These are phyloP conservation scores for button mushroom (Agaricus bisporus) DNA, from an alignment of 768 basidiomycete species.

Conservation along the genomic window DNA sequence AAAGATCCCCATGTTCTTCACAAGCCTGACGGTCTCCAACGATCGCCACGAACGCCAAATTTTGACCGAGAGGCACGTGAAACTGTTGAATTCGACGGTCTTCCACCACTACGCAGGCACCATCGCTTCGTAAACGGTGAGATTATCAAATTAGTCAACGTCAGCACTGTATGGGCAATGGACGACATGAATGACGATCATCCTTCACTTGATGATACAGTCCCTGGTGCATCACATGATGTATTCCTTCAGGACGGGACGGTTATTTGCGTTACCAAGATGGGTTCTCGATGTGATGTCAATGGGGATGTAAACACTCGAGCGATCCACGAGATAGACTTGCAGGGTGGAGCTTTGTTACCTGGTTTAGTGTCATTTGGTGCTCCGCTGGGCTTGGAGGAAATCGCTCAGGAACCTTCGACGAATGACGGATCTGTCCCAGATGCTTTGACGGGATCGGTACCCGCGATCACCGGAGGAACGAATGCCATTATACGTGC, in stretches of 20 bases:
- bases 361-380: slow-evolving; percentile 66
- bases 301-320: neutral
- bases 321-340: slow-evolving; percentile 33
- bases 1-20: slow-evolving; percentile 23
- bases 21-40: slow-evolving; percentile 47
- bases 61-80: slow-evolving; percentile 56
- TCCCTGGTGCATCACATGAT: slow-evolving; percentile 13
- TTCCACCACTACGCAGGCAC: slow-evolving; percentile 53
- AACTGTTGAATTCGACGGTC: slow-evolving; percentile 55
- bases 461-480: slow-evolving; percentile 38
- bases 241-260: slow-evolving; percentile 50
- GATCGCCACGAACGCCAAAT: slow-evolving; percentile 45
- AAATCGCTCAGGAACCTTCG: slow-evolving; percentile 58
- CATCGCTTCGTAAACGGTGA: slow-evolving; percentile 13
- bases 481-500: slow-evolving; percentile 46
- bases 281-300: neutral
- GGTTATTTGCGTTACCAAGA: slow-evolving; percentile 36
- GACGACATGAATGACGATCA: slow-evolving; percentile 13
- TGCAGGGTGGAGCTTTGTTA: slow-evolving; percentile 56
- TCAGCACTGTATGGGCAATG: slow-evolving; percentile 33
- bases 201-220: slow-evolving; percentile 16
- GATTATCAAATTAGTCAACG: slow-evolving; percentile 50
- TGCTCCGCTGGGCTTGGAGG: slow-evolving; percentile 55
- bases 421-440: slow-evolving; percentile 62
- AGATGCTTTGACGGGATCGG: slow-evolving; percentile 37